Percentiles rank a stretch among this genome's conserved stretches.
Evolutionary conservation across 495 filamentous ascomycete genomes (phyloP).

Genomic region (Aspergillus biplanus): DNA sequence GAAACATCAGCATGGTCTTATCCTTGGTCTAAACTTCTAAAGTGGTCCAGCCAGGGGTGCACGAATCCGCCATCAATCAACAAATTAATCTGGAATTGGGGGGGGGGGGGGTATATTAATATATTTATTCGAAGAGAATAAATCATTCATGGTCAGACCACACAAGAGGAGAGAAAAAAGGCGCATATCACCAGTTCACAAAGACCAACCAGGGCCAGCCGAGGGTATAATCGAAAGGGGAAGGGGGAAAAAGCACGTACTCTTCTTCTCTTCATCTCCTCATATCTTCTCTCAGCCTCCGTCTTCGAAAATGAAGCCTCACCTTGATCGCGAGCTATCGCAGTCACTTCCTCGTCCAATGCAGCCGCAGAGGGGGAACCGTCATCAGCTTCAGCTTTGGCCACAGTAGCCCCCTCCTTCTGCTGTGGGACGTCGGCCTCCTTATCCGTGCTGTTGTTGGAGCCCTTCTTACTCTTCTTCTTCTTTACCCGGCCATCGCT

Average conservation of each 20-base stretch:
- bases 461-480: constrained; percentile 68
- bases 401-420: constrained; percentile 13
- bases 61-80: neutral
- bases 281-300: constrained; percentile 78
- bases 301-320: constrained; percentile 61
- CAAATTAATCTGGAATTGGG: neutral
- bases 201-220: too few relatives aligned
- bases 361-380: neutral
- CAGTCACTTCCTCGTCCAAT: neutral
- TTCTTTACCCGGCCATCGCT: constrained; percentile 54
- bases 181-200: too few relatives aligned
- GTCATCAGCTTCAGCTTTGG: constrained; percentile 16
- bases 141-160: constrained; percentile 8
- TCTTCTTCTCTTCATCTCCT: constrained; percentile 78
- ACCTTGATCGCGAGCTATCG: neutral
- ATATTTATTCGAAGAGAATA: neutral
- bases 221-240: neutral
- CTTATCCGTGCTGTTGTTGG: constrained; percentile 46
- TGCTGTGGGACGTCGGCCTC: constrained; percentile 6
- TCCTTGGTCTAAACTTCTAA: neutral
- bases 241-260: constrained; percentile 52
- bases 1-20: constrained; percentile 1
- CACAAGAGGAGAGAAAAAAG: constrained; percentile 8
- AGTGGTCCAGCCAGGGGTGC: constrained; percentile 9
- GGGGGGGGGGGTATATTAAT: neutral